Evolutionary conservation across 2,329 filamentous ascomycete species (phyloP), one percentile per base, ranked within the genome.

Genomic region (Botrytis tulipae): DNA sequence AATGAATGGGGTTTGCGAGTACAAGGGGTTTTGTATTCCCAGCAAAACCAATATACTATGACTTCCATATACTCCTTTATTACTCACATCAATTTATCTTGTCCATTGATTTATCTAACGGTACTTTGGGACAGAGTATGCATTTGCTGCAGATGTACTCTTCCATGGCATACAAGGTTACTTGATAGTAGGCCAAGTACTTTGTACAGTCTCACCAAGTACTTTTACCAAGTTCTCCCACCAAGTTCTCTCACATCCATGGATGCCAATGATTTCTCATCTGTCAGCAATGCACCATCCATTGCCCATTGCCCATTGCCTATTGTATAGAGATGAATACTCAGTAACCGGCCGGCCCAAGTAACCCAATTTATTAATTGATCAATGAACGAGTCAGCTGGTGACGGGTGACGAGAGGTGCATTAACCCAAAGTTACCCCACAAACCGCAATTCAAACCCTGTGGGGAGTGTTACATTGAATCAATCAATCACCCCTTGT

Each of bases 331-430:
- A 35, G 32, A 35, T 35, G 32, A 35, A 35, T 35, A 35, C 32
- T 35, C 32, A 35, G 32, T 35, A 35, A 35, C 32, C 32, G 32
- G 32, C 32, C 32, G 32, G 32, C 48, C 12, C 48, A 51, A n/a
- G 4, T n/a, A 14, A 25, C 6, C 12, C 35, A 16, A 40, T 46
- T 3, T 3, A 22, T 40, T 25, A 32, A 61, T 16, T 25, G 32
- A 60, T 60, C 59, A 37, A 60, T 25, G 35, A 37, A 37, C 59
- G 59, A 61, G 59, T 61, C 59, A 61, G 59, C 59, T 61, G 59
- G 20, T 61, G 59, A 61, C 35, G 22, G 29, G 32, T 25, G 25
- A n/a, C 6, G 48, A 12, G 25, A 16, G 25, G 12, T 59, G 54
- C 35, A 61, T 61, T 37, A 37, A 61, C 35, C 20, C 29, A 37